Percentiles rank a stretch among this genome's conserved stretches.
These are phyloP conservation scores for Solanum paucissectum DNA, from an alignment of 257 asterid species.

Conservation along the genomic window DNA sequence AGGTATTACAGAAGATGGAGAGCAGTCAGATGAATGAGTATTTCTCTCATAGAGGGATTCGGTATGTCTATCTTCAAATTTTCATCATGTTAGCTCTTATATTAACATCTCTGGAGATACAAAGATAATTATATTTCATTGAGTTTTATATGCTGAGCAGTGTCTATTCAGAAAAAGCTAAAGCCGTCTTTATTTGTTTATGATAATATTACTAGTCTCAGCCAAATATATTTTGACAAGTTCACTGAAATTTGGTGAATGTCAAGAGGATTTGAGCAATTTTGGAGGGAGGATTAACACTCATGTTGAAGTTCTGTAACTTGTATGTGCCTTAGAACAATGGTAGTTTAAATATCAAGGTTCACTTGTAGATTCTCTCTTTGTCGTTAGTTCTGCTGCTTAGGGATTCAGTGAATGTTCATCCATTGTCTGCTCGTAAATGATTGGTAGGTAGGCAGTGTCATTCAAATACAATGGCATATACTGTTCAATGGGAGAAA, in stretches of 20 bases:
- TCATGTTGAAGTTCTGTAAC: background rate
- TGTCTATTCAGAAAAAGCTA: background rate
- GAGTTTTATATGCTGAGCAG: background rate
- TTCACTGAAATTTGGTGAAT: background rate
- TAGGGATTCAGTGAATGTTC: background rate
- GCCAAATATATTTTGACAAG: background rate
- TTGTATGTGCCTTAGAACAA: background rate
- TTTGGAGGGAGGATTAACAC: background rate
- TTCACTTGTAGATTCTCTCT: background rate
- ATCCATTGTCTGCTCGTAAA: background rate
- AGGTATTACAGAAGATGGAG: slow-evolving; percentile 27
- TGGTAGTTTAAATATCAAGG: background rate
- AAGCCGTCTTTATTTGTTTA: background rate
- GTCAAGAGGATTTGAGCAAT: background rate
- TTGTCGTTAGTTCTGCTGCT: background rate
- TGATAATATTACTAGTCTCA: background rate
- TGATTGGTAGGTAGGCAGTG: background rate
- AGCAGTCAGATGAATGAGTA: background rate
- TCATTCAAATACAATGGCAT: background rate
- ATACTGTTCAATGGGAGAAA: background rate
- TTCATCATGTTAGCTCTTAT: background rate
- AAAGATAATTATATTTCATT: background rate
- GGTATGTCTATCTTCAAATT: background rate
- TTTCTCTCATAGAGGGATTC: background rate
- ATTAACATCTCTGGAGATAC: background rate